Conservation (phyloP, 192 early-diverging fungal genomes). For the Backusella mclennaniae region DNA sequence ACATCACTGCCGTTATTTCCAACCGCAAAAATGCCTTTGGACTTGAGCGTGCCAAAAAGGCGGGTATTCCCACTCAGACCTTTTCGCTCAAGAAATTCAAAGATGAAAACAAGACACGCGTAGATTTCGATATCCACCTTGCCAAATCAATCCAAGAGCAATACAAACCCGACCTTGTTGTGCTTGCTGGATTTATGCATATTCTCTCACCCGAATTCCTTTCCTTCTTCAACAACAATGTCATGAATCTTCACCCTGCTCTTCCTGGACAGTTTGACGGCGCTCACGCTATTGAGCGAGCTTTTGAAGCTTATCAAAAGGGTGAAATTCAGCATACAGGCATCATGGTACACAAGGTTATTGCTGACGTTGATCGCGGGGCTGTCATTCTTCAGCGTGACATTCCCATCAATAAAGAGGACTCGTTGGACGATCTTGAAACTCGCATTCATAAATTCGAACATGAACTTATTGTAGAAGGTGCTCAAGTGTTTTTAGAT, state of each 20-base stretch:
- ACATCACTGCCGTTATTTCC: constrained; percentile 87
- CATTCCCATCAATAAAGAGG: constrained; percentile 74
- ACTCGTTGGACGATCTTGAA: constrained; percentile 83
- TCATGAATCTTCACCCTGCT: constrained; percentile 98
- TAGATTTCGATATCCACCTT: constrained; percentile 87
- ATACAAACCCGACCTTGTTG: constrained; percentile 75
- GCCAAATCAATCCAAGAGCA: constrained; percentile 61
- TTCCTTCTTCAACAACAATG: constrained; percentile 60
- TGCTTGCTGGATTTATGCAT: constrained; percentile 99
- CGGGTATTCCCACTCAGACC: constrained; percentile 79
- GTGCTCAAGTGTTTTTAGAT: constrained; percentile 53
- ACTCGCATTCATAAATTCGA: constrained; percentile 87
- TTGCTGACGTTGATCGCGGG: constrained; percentile 96
- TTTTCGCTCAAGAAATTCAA: constrained; percentile 84
- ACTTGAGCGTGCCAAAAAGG: constrained; percentile 79
- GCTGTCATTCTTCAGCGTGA: constrained; percentile 76
- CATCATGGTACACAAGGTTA: constrained; percentile 94
- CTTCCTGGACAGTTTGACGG: constrained; percentile 96
- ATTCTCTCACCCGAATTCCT: constrained; percentile 90
- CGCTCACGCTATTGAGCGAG: constrained; percentile 93
- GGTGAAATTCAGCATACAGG: constrained; percentile 75
- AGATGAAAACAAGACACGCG: constrained; percentile 76
- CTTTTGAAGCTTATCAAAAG: constrained; percentile 81
- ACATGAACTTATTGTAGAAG: constrained; percentile 85
- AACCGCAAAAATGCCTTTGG: constrained; percentile 86